A percentile compares a stretch with the other conserved stretches of the same genome.
These are phyloP conservation scores for Asterochloris erici DNA, from an alignment of 139 green algal species.

Conservation along the genomic window DNA sequence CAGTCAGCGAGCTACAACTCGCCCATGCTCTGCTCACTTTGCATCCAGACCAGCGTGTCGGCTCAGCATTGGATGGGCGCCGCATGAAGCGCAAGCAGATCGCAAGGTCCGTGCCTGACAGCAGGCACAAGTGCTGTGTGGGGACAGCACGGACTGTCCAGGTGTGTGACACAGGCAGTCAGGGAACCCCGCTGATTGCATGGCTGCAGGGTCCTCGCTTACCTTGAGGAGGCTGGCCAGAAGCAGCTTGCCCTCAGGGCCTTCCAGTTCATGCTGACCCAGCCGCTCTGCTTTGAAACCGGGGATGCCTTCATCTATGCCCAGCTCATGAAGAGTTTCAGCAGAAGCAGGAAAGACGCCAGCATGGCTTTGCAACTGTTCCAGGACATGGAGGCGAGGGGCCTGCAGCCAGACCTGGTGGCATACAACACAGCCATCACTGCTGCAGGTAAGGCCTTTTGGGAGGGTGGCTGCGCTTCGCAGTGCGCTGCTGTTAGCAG, in stretches of 20 bases:
- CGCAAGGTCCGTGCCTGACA: neutral
- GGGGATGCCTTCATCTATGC: constrained; percentile 17
- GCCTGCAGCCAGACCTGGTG: constrained; percentile 35
- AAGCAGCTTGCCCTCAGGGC: constrained; percentile 9
- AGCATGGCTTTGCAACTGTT: constrained; percentile 37
- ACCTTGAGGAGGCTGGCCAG: constrained; percentile 3
- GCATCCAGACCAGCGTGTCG: no score
- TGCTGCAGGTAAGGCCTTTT: constrained; percentile 26
- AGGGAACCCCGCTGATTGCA: neutral
- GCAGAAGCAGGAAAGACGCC: neutral
- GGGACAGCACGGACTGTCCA: no score
- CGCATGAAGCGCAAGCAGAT: constrained; percentile 13
- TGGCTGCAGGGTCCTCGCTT: constrained; percentile 14
- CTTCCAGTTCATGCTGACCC: constrained; percentile 20
- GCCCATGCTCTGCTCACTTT: no score
- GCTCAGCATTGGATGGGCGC: neutral
- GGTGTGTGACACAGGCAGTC: no score
- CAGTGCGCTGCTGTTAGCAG: no score
- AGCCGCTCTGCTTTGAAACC: neutral
- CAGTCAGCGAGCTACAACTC: no score
- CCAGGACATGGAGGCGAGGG: constrained; percentile 25
- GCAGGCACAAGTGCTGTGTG: neutral
- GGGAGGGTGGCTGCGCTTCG: no score
- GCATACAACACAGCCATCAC: constrained; percentile 48
- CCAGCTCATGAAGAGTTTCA: constrained; percentile 38